phyloP scores from a whole-genome alignment of 345 rosid species.

The Lenwebbia sp. region DNA sequence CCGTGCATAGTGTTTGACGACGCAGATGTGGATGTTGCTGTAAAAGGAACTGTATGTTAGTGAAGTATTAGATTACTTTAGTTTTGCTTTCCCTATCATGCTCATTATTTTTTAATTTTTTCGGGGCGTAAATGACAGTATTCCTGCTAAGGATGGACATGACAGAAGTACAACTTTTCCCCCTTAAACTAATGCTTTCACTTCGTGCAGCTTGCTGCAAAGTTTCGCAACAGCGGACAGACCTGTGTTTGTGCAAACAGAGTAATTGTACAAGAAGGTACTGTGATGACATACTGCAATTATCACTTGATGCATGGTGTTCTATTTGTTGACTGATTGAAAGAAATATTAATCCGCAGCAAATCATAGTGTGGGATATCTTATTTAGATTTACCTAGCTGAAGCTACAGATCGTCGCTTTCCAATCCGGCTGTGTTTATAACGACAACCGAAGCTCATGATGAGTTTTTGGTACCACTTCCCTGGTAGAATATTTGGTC shows the following conservation, averaged over 20 bases:
- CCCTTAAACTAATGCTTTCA: background rate
- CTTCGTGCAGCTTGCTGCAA: constrained; percentile 68
- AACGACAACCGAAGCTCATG: background rate
- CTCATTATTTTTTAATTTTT: background rate
- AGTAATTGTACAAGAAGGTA: constrained; percentile 95
- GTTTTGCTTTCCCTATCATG: background rate
- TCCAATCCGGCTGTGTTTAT: background rate
- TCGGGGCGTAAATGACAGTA: background rate
- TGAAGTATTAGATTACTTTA: background rate
- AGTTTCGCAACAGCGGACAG: constrained; percentile 93
- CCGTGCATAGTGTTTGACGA: constrained; percentile 96
- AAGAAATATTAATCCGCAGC: background rate
- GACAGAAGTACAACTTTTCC: background rate
- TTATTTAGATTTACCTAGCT: background rate
- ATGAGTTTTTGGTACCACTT: background rate
- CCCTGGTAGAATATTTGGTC: background rate
- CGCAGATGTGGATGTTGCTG: constrained; percentile 88
- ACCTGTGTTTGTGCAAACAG: constrained; percentile 97
- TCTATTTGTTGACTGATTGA: background rate
- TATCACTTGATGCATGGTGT: background rate
- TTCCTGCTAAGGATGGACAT: background rate
- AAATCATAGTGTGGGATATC: background rate
- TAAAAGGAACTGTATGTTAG: constrained; percentile 85
- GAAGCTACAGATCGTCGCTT: background rate
- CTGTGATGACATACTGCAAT: background rate